Percentiles rank a stretch among this genome's conserved stretches.
phyloP scores from a whole-genome alignment of 805 yeast genomes.

The Limtongozyma cylindracea region DNA sequence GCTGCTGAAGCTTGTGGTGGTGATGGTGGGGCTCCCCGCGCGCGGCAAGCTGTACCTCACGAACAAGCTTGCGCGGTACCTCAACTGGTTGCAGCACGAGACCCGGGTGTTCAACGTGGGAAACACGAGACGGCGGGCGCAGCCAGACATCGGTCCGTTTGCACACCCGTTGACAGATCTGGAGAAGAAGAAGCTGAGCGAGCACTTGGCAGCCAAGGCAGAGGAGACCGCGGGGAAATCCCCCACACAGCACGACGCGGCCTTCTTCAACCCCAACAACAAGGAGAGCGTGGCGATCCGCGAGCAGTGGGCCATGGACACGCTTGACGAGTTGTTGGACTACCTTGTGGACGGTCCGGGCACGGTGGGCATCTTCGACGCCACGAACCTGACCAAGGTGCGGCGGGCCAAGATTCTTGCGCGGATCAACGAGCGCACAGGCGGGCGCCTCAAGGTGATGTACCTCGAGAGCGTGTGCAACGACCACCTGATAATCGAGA shows the following conservation, averaged over 20 bases:
- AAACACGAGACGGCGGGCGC: constrained; percentile 63
- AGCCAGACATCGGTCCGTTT: constrained; percentile 36
- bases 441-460: constrained; percentile 47
- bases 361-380: constrained; percentile 79
- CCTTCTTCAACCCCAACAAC: constrained; percentile 69
- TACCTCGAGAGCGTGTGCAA: constrained; percentile 77
- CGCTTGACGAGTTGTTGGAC: constrained; percentile 61
- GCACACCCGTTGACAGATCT: constrained; percentile 16
- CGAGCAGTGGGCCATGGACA: constrained; percentile 93
- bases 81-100: constrained; percentile 87
- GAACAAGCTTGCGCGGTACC: constrained; percentile 68
- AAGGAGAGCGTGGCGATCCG: constrained; percentile 34
- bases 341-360: constrained; percentile 65
- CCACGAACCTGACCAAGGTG: constrained; percentile 51
- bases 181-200: no score
- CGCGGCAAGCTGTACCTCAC: constrained; percentile 88
- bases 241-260: constrained; percentile 35
- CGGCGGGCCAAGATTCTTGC: constrained; percentile 34
- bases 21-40: constrained; percentile 94
- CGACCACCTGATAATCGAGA: constrained; percentile 53
- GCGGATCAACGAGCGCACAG: constrained; percentile 26
- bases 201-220: no score
- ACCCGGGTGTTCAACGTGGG: constrained; percentile 89
- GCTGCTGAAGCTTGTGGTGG: constrained; percentile 45
- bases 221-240: no score